Evolutionary conservation across 768 basidiomycete species (phyloP), one percentile per base, ranked within the genome.

Genomic region (Leccinellum rugosiceps): DNA sequence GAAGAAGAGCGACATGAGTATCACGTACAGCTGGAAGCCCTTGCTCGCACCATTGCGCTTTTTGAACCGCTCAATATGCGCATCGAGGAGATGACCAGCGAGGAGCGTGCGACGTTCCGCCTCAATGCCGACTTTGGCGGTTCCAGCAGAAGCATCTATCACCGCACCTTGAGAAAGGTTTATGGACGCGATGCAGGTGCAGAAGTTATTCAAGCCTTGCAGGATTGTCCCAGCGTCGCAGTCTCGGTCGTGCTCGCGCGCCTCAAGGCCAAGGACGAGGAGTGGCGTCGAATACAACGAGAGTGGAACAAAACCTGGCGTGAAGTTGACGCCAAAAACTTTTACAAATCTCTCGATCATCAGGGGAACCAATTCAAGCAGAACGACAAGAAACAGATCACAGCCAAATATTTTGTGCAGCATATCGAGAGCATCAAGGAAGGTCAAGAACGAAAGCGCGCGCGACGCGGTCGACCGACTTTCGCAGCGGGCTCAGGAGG

Each of bases 1-100:
- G 97, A 99, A 73, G 96, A 99, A 72, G 97, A 99, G 72, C 86
- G 97, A 28, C 94, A 98, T 74, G 96, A 98, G 73, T 98, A 93
- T 70, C 94, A 97, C 64, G 94, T 95, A 58, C 91, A 95, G 64
- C 83, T 99, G 43, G 94, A 97, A 68, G 92, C 88, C 17, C 85
- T 98, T 63, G 76, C 84, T 10, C 86, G 95, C 44, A 98, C 95
- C 14, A 96, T 98, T 66, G 85, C 91, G 2, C 76, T 96, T 44
- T 82, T 99, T 56, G 94, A 98, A 68, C 95, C 95, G 3, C 80
- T 98, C 57, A 83, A 84, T 56, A 80, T 78, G 25, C 87, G 94
- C 38, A 88, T 99, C 64, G 86, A 90, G 61, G 85, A 87, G 61
- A 97, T 98, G 94, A 78, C 86, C 28, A 78, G 83, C 46, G 94